Evolutionary conservation across 768 basidiomycete genomes (phyloP), one percentile per base, ranked within the genome.

Genomic region (Ramaria sp.): DNA sequence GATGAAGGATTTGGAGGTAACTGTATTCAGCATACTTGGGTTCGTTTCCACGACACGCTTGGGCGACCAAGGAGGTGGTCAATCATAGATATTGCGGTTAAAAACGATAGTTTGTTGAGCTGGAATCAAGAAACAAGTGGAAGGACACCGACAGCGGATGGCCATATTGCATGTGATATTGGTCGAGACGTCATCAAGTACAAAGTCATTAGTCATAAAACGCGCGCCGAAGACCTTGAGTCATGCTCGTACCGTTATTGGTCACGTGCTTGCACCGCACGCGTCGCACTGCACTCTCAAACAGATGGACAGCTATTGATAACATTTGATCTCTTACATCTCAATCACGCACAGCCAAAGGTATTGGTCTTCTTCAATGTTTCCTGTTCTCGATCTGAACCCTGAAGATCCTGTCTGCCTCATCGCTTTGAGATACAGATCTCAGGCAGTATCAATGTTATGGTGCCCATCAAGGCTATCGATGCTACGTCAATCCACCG

Each of bases 21-120:
- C 13, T 34, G 10, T 38, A 41, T 30, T 20, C 20, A 24, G 62
- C 71, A 20, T 50, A 85, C 89, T 72, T 91, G 92, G 2, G 83
- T 70, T 39, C 93, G 79, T 67, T 90, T 93, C 85, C 91, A 93
- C n/a, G 83, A 81, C 10, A 87, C 82, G 65, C 75, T 92, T 1
- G 94, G 94, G 22, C 85, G 80, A 48, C 94, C 94, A 4, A 90
- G 69, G 37, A 97, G 68, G 65, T 96, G 91, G 73, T 97, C 94
- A 64, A 97, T 89, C 94, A 98, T 98, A 59, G 41, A 66, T 49
- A 38, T 9, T 38, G 18, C 27, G 34, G 34, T 38, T 24, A 32
- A 15, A 54, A 3, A 47, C 12, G 8, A 22, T 18, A 6, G n/a
- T 27, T 18, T 7, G 22, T 48, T 37, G 48, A 36, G 13, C 9